A percentile compares a stretch with the other conserved stretches of the same genome.
phyloP scores from a whole-genome alignment of 2,329 filamentous ascomycete genomes.

The Alternaria sp. region DNA sequence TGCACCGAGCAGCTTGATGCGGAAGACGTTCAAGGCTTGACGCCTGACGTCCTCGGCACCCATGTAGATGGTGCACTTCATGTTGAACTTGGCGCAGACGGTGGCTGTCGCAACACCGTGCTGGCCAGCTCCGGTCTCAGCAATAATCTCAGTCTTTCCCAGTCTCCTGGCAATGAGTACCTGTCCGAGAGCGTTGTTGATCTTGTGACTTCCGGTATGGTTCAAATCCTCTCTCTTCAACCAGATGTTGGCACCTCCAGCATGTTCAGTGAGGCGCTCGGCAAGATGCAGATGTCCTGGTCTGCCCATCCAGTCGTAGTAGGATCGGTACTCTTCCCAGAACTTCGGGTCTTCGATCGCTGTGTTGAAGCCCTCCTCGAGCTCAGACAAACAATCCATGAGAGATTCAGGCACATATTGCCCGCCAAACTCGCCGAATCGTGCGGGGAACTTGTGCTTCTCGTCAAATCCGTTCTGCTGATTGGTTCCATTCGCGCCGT shows the following conservation, averaged over 20 bases:
- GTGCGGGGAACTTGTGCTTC: slow-evolving; percentile 71
- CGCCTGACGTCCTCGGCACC: slow-evolving; percentile 95
- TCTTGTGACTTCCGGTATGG: slow-evolving; percentile 98
- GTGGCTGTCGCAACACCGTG: slow-evolving; percentile 98
- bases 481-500: slow-evolving; percentile 15
- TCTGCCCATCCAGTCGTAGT: slow-evolving; percentile 97
- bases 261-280: slow-evolving; percentile 84
- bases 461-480: slow-evolving; percentile 40
- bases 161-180: slow-evolving; percentile 83
- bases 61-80: slow-evolving; percentile 99
- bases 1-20: slow-evolving; percentile 94
- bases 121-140: slow-evolving; percentile 95
- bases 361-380: slow-evolving; percentile 88
- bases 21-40: slow-evolving; percentile 97
- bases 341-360: slow-evolving; percentile 88
- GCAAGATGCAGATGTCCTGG: slow-evolving; percentile 91
- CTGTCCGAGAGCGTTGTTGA: slow-evolving; percentile 97
- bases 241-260: slow-evolving; percentile 95
- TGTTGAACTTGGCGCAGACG: slow-evolving; percentile 96
- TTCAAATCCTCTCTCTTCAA: slow-evolving; percentile 97
- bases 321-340: slow-evolving; percentile 95
- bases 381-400: slow-evolving; percentile 92
- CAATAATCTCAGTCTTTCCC: slow-evolving; percentile 96
- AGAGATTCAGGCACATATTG: slow-evolving; percentile 97
- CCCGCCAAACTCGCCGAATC: slow-evolving; percentile 94